A percentile compares a stretch with the other conserved stretches of the same genome.
Evolutionary conservation across 2,329 filamentous ascomycete species (phyloP).

Genomic region (Ophiostoma piceae): DNA sequence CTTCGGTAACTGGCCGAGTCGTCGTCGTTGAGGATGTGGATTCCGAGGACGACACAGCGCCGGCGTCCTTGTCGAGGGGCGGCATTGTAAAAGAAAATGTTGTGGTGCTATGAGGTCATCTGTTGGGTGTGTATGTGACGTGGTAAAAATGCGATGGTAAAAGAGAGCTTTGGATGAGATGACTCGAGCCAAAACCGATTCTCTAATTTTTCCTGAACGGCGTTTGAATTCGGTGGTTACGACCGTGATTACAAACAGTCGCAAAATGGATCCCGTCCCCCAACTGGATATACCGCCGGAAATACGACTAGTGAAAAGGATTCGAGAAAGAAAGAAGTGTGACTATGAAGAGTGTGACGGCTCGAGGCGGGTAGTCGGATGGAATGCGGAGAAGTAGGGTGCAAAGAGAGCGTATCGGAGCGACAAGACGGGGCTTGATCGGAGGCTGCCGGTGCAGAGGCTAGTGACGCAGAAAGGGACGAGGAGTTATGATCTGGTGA

Average conservation of each 20-base stretch:
- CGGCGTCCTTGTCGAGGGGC: not conserved
- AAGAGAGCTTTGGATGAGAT: not conserved
- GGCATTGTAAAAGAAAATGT: not conserved
- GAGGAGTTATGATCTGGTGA: not conserved
- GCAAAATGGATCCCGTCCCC: not conserved
- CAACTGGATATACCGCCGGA: not conserved
- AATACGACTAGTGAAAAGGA: not conserved
- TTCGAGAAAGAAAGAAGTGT: not conserved
- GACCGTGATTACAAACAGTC: not conserved
- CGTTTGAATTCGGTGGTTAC: not conserved
- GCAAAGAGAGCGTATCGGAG: not conserved
- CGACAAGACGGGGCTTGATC: not conserved
- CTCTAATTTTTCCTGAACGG: not conserved
- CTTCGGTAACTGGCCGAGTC: not conserved
- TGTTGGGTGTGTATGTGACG: not conserved
- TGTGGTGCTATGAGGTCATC: not conserved
- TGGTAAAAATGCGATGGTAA: not conserved
- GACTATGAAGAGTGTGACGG: not conserved
- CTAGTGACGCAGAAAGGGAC: not conserved
- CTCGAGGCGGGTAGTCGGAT: not conserved
- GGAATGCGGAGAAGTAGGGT: conserved; percentile 1
- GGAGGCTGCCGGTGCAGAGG: not conserved
- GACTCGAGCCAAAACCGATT: not conserved
- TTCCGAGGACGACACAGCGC: not conserved
- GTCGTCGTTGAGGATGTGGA: not conserved